These are phyloP conservation scores for Saraca asoca DNA, from an alignment of 331 rosid species.

Conservation along the genomic window DNA sequence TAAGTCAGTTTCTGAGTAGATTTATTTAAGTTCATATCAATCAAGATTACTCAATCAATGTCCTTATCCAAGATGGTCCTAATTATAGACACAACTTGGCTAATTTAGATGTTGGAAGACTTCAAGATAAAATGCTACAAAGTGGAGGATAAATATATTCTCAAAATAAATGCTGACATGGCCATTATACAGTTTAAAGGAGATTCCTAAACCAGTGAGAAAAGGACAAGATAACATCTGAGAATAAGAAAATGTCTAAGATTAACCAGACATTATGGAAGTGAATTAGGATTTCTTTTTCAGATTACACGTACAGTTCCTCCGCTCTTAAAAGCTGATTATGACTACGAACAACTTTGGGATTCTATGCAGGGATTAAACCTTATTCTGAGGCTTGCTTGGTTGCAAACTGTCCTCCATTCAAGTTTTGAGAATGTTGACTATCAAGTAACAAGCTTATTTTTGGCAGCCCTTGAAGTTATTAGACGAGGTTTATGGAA, in stretches of 20 bases:
- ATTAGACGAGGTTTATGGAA: slow-evolving; percentile 95
- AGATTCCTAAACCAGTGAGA: slow-evolving; percentile 43
- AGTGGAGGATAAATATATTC: slow-evolving; percentile 50
- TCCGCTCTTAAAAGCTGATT: slow-evolving; percentile 19
- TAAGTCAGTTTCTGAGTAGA: no score
- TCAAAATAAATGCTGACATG: slow-evolving; percentile 39
- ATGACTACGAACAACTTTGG: slow-evolving; percentile 37
- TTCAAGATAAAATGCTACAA: slow-evolving; percentile 33
- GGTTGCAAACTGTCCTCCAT: slow-evolving; percentile 97
- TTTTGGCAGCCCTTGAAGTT: slow-evolving; percentile 95
- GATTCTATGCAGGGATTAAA: slow-evolving; percentile 83
- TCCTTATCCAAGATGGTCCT: slow-evolving; percentile 17
- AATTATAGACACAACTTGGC: slow-evolving; percentile 4
- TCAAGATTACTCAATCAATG: neutral
- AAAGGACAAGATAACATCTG: slow-evolving; percentile 29
- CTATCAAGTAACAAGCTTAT: slow-evolving; percentile 73
- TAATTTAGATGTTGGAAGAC: neutral
- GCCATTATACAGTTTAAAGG: slow-evolving; percentile 33
- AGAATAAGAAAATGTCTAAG: slow-evolving; percentile 25
- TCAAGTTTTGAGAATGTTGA: slow-evolving; percentile 83
- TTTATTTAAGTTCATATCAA: no score
- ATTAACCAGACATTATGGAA: slow-evolving; percentile 3
- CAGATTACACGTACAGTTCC: slow-evolving; percentile 24
- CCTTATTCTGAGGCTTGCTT: slow-evolving; percentile 85
- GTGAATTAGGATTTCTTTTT: neutral